These are phyloP conservation scores for Microbotryum lychnidis-dioicae DNA, from an alignment of 1,284 basidiomycete species.

Conservation along the genomic window DNA sequence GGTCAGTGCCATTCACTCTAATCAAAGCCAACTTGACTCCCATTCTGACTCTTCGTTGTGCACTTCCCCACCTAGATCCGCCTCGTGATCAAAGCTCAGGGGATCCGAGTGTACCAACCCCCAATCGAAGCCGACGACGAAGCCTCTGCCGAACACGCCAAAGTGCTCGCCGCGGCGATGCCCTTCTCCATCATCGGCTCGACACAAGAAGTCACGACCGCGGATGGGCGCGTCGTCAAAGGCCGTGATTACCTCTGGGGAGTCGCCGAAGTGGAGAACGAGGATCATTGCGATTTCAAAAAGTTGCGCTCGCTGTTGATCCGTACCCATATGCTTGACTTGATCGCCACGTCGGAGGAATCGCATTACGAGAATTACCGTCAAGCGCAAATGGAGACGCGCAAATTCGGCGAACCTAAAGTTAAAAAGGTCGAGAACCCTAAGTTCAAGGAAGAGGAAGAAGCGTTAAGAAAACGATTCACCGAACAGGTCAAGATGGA, in stretches of 20 bases:
- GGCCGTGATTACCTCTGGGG: conserved; percentile 99
- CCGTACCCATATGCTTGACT: conserved; percentile 96
- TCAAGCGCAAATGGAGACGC: conserved; percentile 98
- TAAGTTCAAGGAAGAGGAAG: conserved; percentile 99
- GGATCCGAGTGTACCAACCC: conserved; percentile 89
- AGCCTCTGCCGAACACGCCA: conserved; percentile 76
- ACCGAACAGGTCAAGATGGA: conserved; percentile 99
- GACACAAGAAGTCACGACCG: conserved; percentile 84
- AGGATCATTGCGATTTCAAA: conserved; percentile 98
- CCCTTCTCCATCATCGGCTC: conserved; percentile 98
- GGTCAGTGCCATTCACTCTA: conserved; percentile 46
- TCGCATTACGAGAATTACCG: conserved; percentile 97
- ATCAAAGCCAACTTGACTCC: neutral
- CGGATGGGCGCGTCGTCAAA: conserved; percentile 87
- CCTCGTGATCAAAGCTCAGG: conserved; percentile 80
- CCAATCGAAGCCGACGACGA: conserved; percentile 89
- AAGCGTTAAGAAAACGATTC: conserved; percentile 83
- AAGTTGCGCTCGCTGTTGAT: conserved; percentile 93
- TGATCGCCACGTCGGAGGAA: conserved; percentile 93
- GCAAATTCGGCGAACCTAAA: conserved; percentile 98
- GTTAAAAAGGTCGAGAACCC: conserved; percentile 99
- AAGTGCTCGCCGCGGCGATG: conserved; percentile 74
- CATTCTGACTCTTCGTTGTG: conserved; percentile 11
- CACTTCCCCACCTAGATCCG: conserved; percentile 54
- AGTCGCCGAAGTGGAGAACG: conserved; percentile 99